phyloP scores from a whole-genome alignment of 2,329 filamentous ascomycete genomes.

The Podosphaera fusca region DNA sequence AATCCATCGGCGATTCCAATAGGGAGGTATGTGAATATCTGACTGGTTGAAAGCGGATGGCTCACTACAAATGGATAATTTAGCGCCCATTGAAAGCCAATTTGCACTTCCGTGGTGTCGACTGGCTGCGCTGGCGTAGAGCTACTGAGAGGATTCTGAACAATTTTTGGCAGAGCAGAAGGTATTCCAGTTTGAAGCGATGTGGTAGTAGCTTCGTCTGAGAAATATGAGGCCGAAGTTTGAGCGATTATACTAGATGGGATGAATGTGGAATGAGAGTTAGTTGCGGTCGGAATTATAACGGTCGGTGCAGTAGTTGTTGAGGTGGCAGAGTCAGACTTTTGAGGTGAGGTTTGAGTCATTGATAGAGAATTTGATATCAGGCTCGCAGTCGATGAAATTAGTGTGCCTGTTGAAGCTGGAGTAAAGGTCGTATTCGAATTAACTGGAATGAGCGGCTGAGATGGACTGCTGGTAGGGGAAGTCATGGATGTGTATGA shows the following conservation, averaged over 20 bases:
- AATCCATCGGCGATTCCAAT: constrained; percentile 33
- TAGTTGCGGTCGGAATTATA: constrained; percentile 11
- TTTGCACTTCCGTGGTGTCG: constrained; percentile 53
- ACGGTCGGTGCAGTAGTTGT: constrained; percentile 1
- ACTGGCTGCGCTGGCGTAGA: constrained; percentile 7
- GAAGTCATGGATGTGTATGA: neutral
- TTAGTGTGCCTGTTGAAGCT: neutral
- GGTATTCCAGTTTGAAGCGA: constrained; percentile 11
- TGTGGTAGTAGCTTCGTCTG: constrained; percentile 5
- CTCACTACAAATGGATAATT: constrained; percentile 67
- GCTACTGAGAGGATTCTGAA: constrained; percentile 10
- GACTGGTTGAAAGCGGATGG: constrained; percentile 48
- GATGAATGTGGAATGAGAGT: constrained; percentile 10
- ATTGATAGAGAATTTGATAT: constrained; percentile 8
- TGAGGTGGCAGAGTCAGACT: constrained; percentile 2
- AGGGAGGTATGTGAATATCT: constrained; percentile 67
- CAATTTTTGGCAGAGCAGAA: constrained; percentile 11
- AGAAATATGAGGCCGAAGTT: constrained; percentile 5
- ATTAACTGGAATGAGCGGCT: neutral
- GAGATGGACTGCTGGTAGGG: neutral
- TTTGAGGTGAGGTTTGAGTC: constrained; percentile 54
- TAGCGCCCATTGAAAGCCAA: constrained; percentile 60
- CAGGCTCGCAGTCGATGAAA: neutral
- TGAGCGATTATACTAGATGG: constrained; percentile 11
- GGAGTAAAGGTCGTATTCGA: neutral